phyloP scores from a whole-genome alignment of 805 yeast species.

The Starmerella bombi region DNA sequence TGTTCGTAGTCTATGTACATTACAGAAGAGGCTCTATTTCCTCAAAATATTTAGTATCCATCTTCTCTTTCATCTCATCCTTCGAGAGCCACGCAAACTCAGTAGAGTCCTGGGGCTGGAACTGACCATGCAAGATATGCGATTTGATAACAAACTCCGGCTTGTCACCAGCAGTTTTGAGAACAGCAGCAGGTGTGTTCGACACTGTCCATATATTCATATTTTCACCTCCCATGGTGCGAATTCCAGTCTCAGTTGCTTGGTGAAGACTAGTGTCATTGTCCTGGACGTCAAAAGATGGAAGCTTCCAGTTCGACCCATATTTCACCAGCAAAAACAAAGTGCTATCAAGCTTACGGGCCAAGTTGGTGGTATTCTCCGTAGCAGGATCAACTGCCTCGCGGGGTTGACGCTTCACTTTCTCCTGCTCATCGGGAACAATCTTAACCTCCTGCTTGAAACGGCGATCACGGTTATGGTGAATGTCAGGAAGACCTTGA shows the following conservation, averaged over 20 bases:
- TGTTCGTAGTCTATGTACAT: conserved; percentile 3
- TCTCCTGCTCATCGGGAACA: conserved; percentile 58
- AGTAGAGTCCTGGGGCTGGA: conserved; percentile 34
- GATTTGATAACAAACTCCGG: conserved; percentile 71
- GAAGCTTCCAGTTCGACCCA: conserved; percentile 52
- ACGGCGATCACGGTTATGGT: conserved; percentile 79
- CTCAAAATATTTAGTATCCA: conserved; percentile 41
- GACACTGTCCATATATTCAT: conserved; percentile 90
- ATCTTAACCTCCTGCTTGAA: conserved; percentile 63
- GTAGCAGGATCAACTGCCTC: conserved; percentile 57
- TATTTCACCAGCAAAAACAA: conserved; percentile 57
- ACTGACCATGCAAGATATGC: conserved; percentile 75
- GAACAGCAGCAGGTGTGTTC: conserved; percentile 65
- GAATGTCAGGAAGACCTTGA: conserved; percentile 73
- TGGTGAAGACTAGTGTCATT: conserved; percentile 42
- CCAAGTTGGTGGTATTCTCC: conserved; percentile 57
- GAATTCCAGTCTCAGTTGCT: conserved; percentile 63
- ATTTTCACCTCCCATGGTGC: conserved; percentile 54
- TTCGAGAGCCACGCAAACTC: conserved; percentile 75
- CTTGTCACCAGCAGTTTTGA: conserved; percentile 28
- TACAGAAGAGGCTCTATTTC: conserved; percentile 16
- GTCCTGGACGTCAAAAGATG: conserved; percentile 43
- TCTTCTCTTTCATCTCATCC: conserved; percentile 52
- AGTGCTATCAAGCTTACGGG: conserved; percentile 66
- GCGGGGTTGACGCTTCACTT: conserved; percentile 58